Percentiles rank a stretch among this genome's conserved stretches.
phyloP scores from a whole-genome alignment of 306 rosid genomes.

The Rosa rugosa region DNA sequence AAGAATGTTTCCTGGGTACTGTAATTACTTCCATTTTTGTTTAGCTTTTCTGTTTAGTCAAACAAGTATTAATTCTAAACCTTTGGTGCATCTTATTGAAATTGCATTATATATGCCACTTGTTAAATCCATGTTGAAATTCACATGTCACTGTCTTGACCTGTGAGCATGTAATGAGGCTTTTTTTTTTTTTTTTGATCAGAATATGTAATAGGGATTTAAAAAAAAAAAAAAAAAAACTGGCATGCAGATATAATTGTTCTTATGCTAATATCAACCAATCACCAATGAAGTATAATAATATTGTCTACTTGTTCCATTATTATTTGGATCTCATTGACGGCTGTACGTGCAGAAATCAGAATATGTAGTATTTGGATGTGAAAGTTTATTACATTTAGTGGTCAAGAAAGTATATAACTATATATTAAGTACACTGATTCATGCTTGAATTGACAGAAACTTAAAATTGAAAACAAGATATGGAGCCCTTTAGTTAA shows the following conservation, averaged over 20 bases:
- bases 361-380: background rate
- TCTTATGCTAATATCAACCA: no score
- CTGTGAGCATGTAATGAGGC: background rate
- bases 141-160: background rate
- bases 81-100: background rate
- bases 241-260: no score
- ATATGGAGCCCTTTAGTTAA: constrained; percentile 11
- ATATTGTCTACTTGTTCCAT: background rate
- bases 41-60: background rate
- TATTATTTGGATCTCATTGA: constrained; percentile 6
- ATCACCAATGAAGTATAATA: background rate
- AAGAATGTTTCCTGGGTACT: background rate
- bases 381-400: background rate
- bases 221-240: no score
- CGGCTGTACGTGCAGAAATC: constrained; percentile 9
- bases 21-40: background rate
- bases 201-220: no score
- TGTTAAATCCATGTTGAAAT: background rate
- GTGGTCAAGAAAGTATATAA: constrained; percentile 8
- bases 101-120: background rate
- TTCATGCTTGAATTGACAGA: constrained; percentile 14
- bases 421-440: constrained; percentile 2
- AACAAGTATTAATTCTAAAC: no score
- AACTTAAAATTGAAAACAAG: constrained; percentile 1
- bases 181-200: no score